A percentile compares a stretch with the other conserved stretches of the same genome.
phyloP scores from a whole-genome alignment of 148 eudicot species.

The Fagopyrum homotropicum region DNA sequence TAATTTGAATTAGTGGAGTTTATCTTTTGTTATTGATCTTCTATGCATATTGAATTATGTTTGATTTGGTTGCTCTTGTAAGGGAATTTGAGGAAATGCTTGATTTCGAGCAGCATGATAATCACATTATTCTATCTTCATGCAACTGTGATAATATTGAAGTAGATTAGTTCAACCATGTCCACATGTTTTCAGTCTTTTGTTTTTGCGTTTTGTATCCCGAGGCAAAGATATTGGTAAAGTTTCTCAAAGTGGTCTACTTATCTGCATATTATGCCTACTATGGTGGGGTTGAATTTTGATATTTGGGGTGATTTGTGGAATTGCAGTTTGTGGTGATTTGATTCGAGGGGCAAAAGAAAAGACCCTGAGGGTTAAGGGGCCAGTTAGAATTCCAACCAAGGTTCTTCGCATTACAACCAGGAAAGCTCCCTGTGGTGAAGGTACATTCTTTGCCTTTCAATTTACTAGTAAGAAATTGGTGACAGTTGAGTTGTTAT shows the following conservation, averaged over 20 bases:
- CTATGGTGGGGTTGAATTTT: not conserved
- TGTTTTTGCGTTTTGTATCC: no score
- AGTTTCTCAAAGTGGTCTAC: no score
- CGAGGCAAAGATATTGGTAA: not conserved
- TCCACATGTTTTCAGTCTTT: not conserved
- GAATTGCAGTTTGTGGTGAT: constrained; percentile 24
- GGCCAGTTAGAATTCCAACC: constrained; percentile 27
- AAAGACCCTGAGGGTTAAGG: constrained; percentile 20
- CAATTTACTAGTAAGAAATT: no score
- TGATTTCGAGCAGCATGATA: no score
- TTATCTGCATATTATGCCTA: not conserved
- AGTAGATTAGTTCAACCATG: not conserved
- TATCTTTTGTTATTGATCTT: no score
- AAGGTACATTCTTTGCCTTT: constrained; percentile 11
- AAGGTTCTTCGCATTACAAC: constrained; percentile 25
- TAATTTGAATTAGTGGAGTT: no score
- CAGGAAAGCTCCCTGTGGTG: constrained; percentile 32
- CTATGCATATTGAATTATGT: no score
- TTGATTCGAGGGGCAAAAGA: constrained; percentile 25
- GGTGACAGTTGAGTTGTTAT: no score
- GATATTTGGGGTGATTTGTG: not conserved
- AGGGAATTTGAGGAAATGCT: no score
- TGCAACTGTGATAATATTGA: no score
- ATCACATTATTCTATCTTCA: no score
- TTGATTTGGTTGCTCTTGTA: no score